Evolutionary conservation across 768 basidiomycete genomes (phyloP), one percentile per base, ranked within the genome.

Genomic region (Serendipita vermifera): DNA sequence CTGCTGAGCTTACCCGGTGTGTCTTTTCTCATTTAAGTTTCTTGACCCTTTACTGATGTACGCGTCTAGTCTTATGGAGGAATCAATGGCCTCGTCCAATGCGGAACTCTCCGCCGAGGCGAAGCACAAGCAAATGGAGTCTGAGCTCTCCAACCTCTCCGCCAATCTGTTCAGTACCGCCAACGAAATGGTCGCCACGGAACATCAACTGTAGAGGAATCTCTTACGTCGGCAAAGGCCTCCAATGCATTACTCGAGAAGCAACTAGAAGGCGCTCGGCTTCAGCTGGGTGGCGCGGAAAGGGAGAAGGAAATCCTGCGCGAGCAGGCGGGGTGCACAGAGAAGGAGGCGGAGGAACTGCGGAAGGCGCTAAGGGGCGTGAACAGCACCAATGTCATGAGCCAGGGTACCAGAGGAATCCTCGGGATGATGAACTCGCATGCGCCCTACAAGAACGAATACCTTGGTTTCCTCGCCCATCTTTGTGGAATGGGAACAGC

Each of bases 181-280:
- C 4, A 98, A 99, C 67, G 83, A 77, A 4, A 99, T 99, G 96
- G 94, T 98, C n/a, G 90, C 88, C 0, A 86, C 90, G 65, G 94
- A 93, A 20, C 78, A 91, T 14, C 76, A 82, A 58, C 46, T 51
- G 46, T 51, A 2, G 46, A 51, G 27, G 46, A 51, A 27, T 31
- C 43, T 5, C 29, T 51, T 20, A 15, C 46, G n/a, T 15, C 46
- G 9, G 20, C 27, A 5, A 29, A 24, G n/a, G 7, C 22, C 27
- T n/a, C 9, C n/a, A 9, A 31, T 7, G 32, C 27, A n/a, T 5
- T 15, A n/a, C 46, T 51, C 9, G 46, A 51, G 22, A 26, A 20
- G 7, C 22, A 51, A 31, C 1, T 51, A 72, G 66, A 59, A 32
- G 65, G 73, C 59, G 83, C 86, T 73, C 77, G 91, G 64, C 75